Conservation (phyloP, 1,284 basidiomycete species). For the Schizophyllum commune region DNA sequence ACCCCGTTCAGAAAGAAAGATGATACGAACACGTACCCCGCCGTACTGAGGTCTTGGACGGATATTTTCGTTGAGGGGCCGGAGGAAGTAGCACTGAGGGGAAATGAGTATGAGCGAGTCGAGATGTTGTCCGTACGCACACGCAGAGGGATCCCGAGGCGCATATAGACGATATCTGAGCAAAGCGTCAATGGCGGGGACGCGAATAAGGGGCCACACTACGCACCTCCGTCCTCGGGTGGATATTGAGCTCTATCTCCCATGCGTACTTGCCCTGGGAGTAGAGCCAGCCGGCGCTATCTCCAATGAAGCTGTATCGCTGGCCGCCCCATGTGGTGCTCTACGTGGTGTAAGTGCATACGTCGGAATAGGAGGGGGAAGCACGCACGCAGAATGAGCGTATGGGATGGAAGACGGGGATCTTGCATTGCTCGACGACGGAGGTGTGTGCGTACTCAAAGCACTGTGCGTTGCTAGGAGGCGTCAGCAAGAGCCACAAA, state of each 20-base stretch:
- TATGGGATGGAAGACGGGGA: background rate
- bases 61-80: slow-evolving; percentile 40
- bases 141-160: slow-evolving; percentile 39
- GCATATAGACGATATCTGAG: slow-evolving; percentile 48
- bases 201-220: background rate
- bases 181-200: background rate
- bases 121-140: slow-evolving; percentile 25
- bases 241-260: slow-evolving; percentile 33
- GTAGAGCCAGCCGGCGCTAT: slow-evolving; percentile 45
- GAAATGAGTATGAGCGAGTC: slow-evolving; percentile 1
- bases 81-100: slow-evolving; percentile 42
- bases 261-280: slow-evolving; percentile 1
- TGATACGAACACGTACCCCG: slow-evolving; percentile 25
- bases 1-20: no score
- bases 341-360: slow-evolving; percentile 15
- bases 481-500: background rate
- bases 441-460: background rate
- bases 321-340: slow-evolving; percentile 23
- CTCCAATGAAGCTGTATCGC: slow-evolving; percentile 35
- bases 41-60: slow-evolving; percentile 31
- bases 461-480: background rate
- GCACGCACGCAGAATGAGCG: background rate
- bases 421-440: background rate
- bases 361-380: background rate
- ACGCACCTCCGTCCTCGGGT: slow-evolving; percentile 29